These are phyloP conservation scores for Bipolaris oryzae DNA, from an alignment of 2,329 filamentous ascomycete species.

Conservation along the genomic window DNA sequence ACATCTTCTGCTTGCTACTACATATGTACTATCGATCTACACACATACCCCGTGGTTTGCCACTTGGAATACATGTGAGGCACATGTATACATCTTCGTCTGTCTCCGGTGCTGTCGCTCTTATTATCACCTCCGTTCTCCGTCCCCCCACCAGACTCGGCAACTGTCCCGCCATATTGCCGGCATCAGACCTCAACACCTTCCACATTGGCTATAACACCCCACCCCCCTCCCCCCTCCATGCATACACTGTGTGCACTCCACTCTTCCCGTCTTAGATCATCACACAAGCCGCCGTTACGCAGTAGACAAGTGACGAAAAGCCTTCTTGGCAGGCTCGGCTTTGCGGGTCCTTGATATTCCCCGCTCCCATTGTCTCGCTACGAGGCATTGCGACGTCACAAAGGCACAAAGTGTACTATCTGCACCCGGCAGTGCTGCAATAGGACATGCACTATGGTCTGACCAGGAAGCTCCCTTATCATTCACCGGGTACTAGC, in stretches of 20 bases:
- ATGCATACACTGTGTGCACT: not conserved
- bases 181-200: constrained; percentile 6
- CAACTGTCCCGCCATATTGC: not conserved
- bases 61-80: no score
- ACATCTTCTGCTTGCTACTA: no score
- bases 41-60: no score
- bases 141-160: no score
- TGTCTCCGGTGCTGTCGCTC: no score
- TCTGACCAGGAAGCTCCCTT: constrained; percentile 35
- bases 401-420: constrained; percentile 15
- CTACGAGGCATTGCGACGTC: constrained; percentile 21
- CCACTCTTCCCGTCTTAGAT: not conserved
- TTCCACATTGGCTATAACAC: constrained; percentile 7
- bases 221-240: not conserved
- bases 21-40: no score
- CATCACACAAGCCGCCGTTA: constrained; percentile 2
- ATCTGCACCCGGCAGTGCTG: constrained; percentile 17
- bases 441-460: constrained; percentile 19
- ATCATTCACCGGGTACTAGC: not conserved
- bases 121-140: no score
- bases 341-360: constrained; percentile 9
- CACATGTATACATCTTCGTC: no score
- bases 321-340: constrained; percentile 30
- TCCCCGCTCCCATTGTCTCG: constrained; percentile 22
- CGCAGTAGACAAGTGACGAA: constrained; percentile 8